Base-by-base conservation (phyloP, 1,284 basidiomycete species). In the Bjerkandera adusta region DNA sequence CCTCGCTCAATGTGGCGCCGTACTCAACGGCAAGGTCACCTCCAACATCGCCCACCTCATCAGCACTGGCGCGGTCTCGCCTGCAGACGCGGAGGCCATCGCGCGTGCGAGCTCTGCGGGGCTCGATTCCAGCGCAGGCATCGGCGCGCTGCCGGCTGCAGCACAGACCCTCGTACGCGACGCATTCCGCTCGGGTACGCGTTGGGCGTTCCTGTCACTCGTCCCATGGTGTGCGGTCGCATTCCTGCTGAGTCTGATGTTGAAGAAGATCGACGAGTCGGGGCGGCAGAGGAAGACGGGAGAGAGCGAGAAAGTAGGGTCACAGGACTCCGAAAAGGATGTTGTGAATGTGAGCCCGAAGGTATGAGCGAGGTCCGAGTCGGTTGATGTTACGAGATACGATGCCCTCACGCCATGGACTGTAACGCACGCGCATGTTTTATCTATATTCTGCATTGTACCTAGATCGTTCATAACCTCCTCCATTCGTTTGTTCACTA, bases 1-100 rank as follows among this genome's bases (percentile, higher is more conserved):
- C 24, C 65, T 78, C 24, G 74, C 76, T 0, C 75, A 76, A 51
- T 77, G 75, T 42, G 68, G 68, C 25, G 71, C 75, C 2, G 63
- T 77, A 25, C 65, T 78, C 45, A 68, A 69, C 51, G 62, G 66
- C 16, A 76, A 69, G 58, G 74, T 73, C 21, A 57, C 60, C 22
- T 24, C 54, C 8, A 65, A 66, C 44, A 59, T 79, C 50, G 20
- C 53, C 21, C 33, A 57, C 12, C 56, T 55, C 18, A 52, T 66
- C 26, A 36, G 27, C 3, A 62, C 61, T 1, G 68, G 63, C 24
- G 47, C 52, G 4, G 49, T 73, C 47, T 57, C 62, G 6, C 25
- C 49, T 10, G 37, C 59, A 5, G 68, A 65, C 39, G 51, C 63
- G 2, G 48, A 46, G 12, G 21, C 53, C 24, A 57, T 72, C 37